These are phyloP conservation scores for Beauveria sp. DNA, from an alignment of 2,329 filamentous ascomycete genomes.

Conservation along the genomic window DNA sequence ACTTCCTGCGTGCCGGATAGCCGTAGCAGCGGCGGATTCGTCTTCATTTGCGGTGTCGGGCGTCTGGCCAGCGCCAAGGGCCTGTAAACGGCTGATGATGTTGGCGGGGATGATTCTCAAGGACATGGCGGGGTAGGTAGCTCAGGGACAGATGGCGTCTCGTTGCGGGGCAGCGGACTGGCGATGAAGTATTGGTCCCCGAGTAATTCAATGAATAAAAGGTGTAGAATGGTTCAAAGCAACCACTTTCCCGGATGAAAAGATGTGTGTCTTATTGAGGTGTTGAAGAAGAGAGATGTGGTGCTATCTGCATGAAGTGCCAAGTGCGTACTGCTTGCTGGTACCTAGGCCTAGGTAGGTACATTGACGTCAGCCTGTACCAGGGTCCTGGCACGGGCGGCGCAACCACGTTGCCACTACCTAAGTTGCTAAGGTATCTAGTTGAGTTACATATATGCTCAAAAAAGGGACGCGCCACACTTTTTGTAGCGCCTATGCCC, in stretches of 20 bases:
- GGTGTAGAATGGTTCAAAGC: too few relatives aligned
- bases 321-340: too few relatives aligned
- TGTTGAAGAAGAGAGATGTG: background rate
- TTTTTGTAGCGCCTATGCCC: too few relatives aligned
- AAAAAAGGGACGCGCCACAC: too few relatives aligned
- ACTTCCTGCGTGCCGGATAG: background rate
- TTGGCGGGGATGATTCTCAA: conserved; percentile 4
- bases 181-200: too few relatives aligned
- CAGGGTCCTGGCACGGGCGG: background rate
- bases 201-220: too few relatives aligned
- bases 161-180: too few relatives aligned
- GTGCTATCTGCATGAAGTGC: background rate
- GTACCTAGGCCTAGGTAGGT: too few relatives aligned
- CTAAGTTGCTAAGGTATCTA: background rate
- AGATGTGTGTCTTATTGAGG: background rate
- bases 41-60: background rate
- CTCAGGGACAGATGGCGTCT: background rate
- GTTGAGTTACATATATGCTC: too few relatives aligned
- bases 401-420: conserved; percentile 1
- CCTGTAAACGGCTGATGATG: conserved; percentile 1
- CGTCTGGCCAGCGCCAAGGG: background rate
- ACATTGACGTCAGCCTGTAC: background rate
- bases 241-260: background rate
- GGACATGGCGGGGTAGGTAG: conserved; percentile 8
- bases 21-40: background rate